These are phyloP conservation scores for Xylaria sp. DNA, from an alignment of 2,329 filamentous ascomycete species.

Conservation along the genomic window DNA sequence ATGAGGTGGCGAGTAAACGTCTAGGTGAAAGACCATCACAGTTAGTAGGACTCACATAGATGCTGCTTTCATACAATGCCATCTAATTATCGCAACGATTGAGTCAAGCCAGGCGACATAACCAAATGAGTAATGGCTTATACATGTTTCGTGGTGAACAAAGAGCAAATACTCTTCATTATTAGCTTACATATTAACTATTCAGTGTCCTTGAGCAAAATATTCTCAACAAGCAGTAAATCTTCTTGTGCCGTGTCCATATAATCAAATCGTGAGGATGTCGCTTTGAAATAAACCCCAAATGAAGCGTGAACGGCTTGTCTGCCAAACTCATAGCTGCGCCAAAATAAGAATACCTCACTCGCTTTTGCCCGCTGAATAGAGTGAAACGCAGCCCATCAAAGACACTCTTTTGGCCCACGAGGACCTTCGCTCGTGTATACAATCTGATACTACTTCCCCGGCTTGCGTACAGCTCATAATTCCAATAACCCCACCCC, in stretches of 20 bases:
- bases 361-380: not conserved
- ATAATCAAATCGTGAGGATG: not conserved
- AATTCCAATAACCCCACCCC: not conserved
- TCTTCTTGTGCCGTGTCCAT: not conserved
- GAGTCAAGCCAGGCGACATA: not conserved
- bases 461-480: not conserved
- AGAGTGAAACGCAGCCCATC: not conserved
- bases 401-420: not conserved
- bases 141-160: not conserved
- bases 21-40: not conserved
- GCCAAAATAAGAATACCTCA: not conserved
- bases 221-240: not conserved
- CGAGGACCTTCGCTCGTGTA: not conserved
- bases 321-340: not conserved
- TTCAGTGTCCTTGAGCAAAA: not conserved
- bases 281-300: not conserved
- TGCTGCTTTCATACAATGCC: not conserved
- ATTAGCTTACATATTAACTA: constrained; percentile 16
- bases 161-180: not conserved
- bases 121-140: not conserved
- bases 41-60: not conserved
- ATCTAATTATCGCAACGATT: not conserved
- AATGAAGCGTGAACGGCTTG: too few relatives aligned
- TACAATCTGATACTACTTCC: not conserved
- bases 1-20: not conserved